These are phyloP conservation scores for Aureobasidium musti DNA, from an alignment of 2,329 filamentous ascomycete genomes.

Conservation along the genomic window DNA sequence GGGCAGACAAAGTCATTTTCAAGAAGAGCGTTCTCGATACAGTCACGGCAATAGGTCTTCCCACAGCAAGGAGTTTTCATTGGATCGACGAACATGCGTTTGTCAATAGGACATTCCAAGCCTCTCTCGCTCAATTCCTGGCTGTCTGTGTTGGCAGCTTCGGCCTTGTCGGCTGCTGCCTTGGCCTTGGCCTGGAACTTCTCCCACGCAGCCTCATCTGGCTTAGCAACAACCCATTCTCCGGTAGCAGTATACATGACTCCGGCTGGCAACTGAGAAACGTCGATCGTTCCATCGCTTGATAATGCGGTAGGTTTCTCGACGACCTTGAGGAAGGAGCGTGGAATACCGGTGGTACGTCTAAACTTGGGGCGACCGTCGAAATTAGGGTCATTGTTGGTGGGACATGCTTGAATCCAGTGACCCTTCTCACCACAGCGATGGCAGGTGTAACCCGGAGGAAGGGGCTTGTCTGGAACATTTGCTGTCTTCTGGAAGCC, in stretches of 20 bases:
- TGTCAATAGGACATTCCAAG: constrained; percentile 93
- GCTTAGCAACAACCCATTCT: constrained; percentile 94
- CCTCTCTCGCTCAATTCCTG: constrained; percentile 87
- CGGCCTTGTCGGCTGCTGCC: constrained; percentile 72
- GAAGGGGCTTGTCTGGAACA: constrained; percentile 89
- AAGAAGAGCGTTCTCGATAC: constrained; percentile 98
- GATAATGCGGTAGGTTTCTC: constrained; percentile 80
- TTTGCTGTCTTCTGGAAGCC: constrained; percentile 63
- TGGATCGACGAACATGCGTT: constrained; percentile 96
- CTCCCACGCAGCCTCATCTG: constrained; percentile 95
- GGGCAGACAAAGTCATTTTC: constrained; percentile 98
- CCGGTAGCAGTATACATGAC: constrained; percentile 98
- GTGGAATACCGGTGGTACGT: constrained; percentile 93
- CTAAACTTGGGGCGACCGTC: constrained; percentile 93
- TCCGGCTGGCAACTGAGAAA: constrained; percentile 77
- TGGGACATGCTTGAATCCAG: constrained; percentile 97
- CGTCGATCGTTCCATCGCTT: constrained; percentile 74
- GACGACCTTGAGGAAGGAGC: constrained; percentile 91
- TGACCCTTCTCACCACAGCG: constrained; percentile 96
- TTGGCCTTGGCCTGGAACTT: constrained; percentile 94
- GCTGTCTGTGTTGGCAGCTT: constrained; percentile 72
- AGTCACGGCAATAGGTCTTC: constrained; percentile 98
- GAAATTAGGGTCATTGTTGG: constrained; percentile 96
- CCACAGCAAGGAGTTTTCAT: constrained; percentile 98
- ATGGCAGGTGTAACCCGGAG: constrained; percentile 93